Conservation (phyloP, 345 rosid species). For the Cardamine occulta region DNA sequence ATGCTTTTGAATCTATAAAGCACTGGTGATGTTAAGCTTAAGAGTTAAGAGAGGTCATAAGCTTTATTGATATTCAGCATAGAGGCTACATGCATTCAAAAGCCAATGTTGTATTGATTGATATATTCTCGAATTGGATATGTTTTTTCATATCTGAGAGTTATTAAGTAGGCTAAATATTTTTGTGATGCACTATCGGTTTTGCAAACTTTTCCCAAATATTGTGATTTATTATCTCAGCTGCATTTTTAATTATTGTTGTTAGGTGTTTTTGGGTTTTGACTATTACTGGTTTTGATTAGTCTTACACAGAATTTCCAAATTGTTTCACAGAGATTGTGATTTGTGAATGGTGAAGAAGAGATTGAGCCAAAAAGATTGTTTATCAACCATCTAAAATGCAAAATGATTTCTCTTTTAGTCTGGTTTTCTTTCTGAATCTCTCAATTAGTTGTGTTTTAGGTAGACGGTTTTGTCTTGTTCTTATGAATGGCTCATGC, state of each 20-base stretch:
- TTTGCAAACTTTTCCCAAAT: background rate
- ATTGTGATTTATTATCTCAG: background rate
- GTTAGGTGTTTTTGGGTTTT: background rate
- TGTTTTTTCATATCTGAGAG: slow-evolving; percentile 16
- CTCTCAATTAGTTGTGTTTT: background rate
- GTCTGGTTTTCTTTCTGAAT: background rate
- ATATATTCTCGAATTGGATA: background rate
- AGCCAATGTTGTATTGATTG: no score
- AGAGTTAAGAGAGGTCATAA: no score
- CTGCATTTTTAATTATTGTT: background rate
- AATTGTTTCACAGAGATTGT: no score
- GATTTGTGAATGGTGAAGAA: no score
- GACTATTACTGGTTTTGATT: background rate
- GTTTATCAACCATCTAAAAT: background rate
- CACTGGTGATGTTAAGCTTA: no score
- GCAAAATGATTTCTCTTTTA: background rate
- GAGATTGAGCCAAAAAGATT: background rate
- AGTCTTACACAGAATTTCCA: background rate
- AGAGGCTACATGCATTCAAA: no score
- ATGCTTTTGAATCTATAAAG: no score
- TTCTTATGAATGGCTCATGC: background rate
- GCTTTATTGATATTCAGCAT: no score
- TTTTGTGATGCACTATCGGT: background rate
- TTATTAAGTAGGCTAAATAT: background rate
- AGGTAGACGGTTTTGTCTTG: background rate